Evolutionary conservation across 345 rosid genomes (phyloP).

Genomic region (Reutealis trisperma): DNA sequence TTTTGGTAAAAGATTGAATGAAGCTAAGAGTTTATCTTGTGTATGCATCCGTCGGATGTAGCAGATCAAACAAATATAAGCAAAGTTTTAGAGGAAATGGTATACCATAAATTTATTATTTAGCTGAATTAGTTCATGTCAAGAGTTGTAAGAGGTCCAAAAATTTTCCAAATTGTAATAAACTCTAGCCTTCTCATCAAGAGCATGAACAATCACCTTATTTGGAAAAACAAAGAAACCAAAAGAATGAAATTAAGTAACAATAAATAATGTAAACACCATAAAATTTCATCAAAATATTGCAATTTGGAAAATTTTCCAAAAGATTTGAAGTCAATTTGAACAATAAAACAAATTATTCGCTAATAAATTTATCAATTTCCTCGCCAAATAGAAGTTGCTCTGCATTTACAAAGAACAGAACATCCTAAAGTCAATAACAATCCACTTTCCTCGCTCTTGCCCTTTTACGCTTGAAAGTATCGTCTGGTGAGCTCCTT

Average conservation of each 20-base stretch:
- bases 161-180: constrained; percentile 78
- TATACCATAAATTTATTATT: neutral
- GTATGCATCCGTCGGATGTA: neutral
- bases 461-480: constrained; percentile 72
- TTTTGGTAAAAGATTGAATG: neutral
- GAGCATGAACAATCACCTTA: constrained; percentile 80
- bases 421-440: constrained; percentile 71
- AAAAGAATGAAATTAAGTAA: neutral
- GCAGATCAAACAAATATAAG: neutral
- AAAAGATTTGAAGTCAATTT: too few relatives aligned
- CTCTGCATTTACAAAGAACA: neutral
- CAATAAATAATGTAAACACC: neutral
- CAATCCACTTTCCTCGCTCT: constrained; percentile 82
- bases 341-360: neutral
- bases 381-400: neutral
- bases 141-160: constrained; percentile 43
- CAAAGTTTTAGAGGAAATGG: neutral
- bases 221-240: constrained; percentile 37
- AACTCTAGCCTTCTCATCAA: constrained; percentile 89
- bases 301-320: too few relatives aligned
- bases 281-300: constrained; percentile 1
- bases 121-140: constrained; percentile 51
- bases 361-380: neutral
- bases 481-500: constrained; percentile 55
- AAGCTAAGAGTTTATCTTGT: neutral